Evolutionary conservation across 306 rosid genomes (phyloP).

Genomic region (Quercus variabilis): DNA sequence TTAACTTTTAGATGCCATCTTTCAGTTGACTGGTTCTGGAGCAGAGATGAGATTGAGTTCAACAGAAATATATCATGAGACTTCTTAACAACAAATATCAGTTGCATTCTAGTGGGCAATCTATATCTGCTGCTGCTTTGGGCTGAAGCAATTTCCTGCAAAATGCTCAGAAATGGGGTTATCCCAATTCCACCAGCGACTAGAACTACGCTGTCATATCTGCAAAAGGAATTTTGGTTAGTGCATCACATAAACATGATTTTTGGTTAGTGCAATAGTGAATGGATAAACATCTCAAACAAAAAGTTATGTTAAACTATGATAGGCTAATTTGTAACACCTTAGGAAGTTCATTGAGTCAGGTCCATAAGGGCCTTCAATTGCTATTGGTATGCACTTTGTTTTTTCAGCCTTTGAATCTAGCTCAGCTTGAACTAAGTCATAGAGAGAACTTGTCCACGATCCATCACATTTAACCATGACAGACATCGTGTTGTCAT

Average conservation of each 20-base stretch:
- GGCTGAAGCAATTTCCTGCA: slow-evolving; percentile 57
- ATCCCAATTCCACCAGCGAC: slow-evolving; percentile 91
- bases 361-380: slow-evolving; percentile 96
- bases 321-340: slow-evolving; percentile 29
- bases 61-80: slow-evolving; percentile 56
- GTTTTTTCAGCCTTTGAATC: slow-evolving; percentile 36
- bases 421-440: slow-evolving; percentile 49
- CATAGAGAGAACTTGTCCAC: slow-evolving; percentile 75
- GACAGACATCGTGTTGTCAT: slow-evolving; percentile 50
- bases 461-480: slow-evolving; percentile 69
- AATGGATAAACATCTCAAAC: not conserved
- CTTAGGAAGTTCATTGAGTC: slow-evolving; percentile 56
- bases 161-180: slow-evolving; percentile 82
- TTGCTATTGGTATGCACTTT: slow-evolving; percentile 60
- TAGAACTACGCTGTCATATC: slow-evolving; percentile 67
- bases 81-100: slow-evolving; percentile 59
- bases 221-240: slow-evolving; percentile 34
- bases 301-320: not conserved
- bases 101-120: slow-evolving; percentile 53
- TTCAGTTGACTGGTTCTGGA: slow-evolving; percentile 41
- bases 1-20: slow-evolving; percentile 44
- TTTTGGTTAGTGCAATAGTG: not conserved
- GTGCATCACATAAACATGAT: not conserved
- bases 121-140: slow-evolving; percentile 16
- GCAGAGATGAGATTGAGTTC: slow-evolving; percentile 54